Base-by-base conservation (phyloP, 306 rosid genomes). In the Pachyrhizus erosus region DNA sequence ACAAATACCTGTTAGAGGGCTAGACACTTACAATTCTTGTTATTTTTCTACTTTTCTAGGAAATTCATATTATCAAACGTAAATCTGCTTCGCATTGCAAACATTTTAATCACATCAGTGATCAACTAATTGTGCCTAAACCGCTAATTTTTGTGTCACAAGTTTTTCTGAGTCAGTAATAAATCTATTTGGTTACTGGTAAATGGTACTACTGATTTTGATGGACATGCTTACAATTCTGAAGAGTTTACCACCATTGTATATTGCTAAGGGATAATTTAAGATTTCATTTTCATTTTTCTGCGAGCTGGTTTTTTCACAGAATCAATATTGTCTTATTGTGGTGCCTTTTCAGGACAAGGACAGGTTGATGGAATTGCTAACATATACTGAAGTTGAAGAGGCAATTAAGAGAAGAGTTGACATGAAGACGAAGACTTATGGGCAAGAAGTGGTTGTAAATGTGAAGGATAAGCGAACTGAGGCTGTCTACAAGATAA, bases 321-420 rank as follows among this genome's bases (percentile, higher is more conserved):
- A 5, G 39, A 60, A 62, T 37, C 46, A 81, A 49, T 60, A 39
- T 68, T 65, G 33, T 60, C 24, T 72, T 62, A 33, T 61, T 8
- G 45, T 15, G 48, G 40, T 31, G 49, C 39, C 61, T 78, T 77
- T 86, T 84, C 91, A 96, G 99, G 93, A 93, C 88, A 83, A 86
- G 82, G 92, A 86, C 11, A 86, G 70, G 83, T 81, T 96, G 82
- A 93, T 93, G 99, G 92, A 87, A 3, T 5, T 92, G 81, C 88
- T 96, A 43, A 96, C 97, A 1, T 96, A 83, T 84, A 90, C 91
- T 37, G 84, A 78, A 8, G 97, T 96, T 17, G 99, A 96, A 85
- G 97, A 93, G 75, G 81, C 83, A 76, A 83, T 96, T 18, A 85
- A 84, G 70, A 86, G 71, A 80, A 90, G 99, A 80, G 99, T 96